A percentile compares a stretch with the other conserved stretches of the same genome.
Conservation (phyloP, 257 asterid genomes). For the Solanum dulcamara region DNA sequence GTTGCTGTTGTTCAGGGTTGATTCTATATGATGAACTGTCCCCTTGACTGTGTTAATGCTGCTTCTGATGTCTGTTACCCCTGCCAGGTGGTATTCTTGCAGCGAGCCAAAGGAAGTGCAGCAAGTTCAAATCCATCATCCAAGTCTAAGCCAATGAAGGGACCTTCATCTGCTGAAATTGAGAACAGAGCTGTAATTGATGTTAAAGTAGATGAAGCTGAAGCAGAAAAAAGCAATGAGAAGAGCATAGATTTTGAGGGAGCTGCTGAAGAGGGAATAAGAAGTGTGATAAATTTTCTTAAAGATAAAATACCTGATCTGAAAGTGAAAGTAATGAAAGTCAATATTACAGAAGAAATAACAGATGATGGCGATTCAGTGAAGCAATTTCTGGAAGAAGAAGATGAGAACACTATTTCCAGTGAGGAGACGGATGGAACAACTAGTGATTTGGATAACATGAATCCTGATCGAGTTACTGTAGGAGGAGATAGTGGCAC, state of each 20-base stretch:
- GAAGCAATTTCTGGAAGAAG: conserved; percentile 60
- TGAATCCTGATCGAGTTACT: conserved; percentile 38
- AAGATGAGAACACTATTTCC: conserved; percentile 24
- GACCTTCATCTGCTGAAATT: conserved; percentile 40
- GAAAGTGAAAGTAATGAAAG: conserved; percentile 65
- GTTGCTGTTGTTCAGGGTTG: background rate
- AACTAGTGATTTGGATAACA: conserved; percentile 27
- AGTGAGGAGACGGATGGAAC: conserved; percentile 43
- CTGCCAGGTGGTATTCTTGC: conserved; percentile 71
- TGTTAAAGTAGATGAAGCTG: conserved; percentile 46
- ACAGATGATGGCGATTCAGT: conserved; percentile 41
- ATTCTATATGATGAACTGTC: background rate
- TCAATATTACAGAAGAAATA: conserved; percentile 44
- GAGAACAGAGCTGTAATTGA: conserved; percentile 54
- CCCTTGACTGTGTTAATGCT: background rate
- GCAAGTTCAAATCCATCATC: conserved; percentile 35
- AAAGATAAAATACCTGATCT: conserved; percentile 87
- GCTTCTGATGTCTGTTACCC: conserved; percentile 11
- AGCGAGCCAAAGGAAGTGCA: conserved; percentile 40
- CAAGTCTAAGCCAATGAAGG: conserved; percentile 42
- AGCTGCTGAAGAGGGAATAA: conserved; percentile 85
- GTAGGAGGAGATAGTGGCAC: conserved; percentile 37
- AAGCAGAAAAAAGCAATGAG: conserved; percentile 48
- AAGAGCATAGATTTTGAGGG: conserved; percentile 67
- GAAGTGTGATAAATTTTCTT: conserved; percentile 69